Conservation (phyloP, 352 stramenopile genomes). For the Pythium vanterpoolii region DNA sequence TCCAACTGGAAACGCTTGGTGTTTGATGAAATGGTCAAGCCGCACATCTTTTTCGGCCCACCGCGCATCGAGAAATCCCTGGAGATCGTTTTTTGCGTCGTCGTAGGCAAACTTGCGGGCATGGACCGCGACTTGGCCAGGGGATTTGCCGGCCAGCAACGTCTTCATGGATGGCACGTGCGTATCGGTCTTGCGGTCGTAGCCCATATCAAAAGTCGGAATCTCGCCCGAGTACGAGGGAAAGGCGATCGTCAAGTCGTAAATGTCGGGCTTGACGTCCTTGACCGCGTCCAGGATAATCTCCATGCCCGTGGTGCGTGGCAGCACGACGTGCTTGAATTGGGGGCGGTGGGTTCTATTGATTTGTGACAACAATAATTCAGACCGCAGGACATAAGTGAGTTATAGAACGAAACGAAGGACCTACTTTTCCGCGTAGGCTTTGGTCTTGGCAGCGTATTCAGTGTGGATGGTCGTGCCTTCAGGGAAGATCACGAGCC, state of each 20-base stretch:
- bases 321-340: conserved; percentile 90
- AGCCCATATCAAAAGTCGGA: conserved; percentile 89
- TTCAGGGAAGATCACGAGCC: conserved; percentile 89
- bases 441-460: conserved; percentile 86
- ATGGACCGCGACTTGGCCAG: conserved; percentile 50
- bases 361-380: conserved; percentile 1
- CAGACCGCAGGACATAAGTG: conserved; percentile 1
- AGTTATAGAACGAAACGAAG: background rate
- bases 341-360: conserved; percentile 65
- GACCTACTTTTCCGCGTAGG: conserved; percentile 82
- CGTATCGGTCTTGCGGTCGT: conserved; percentile 75
- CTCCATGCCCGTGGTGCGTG: conserved; percentile 89
- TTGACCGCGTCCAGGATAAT: conserved; percentile 89
- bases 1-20: conserved; percentile 47
- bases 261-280: conserved; percentile 88
- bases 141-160: conserved; percentile 55
- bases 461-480: conserved; percentile 89
- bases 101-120: conserved; percentile 60
- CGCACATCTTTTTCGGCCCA: conserved; percentile 79
- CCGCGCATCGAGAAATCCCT: conserved; percentile 62
- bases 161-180: conserved; percentile 83
- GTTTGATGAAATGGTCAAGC: conserved; percentile 70
- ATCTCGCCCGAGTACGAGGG: conserved; percentile 82
- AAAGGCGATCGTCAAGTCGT: conserved; percentile 91
- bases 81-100: conserved; percentile 43